Percentiles rank a stretch among this genome's conserved stretches.
Conservation (phyloP, 805 yeast species). For the Jamesozyma lodderae region DNA sequence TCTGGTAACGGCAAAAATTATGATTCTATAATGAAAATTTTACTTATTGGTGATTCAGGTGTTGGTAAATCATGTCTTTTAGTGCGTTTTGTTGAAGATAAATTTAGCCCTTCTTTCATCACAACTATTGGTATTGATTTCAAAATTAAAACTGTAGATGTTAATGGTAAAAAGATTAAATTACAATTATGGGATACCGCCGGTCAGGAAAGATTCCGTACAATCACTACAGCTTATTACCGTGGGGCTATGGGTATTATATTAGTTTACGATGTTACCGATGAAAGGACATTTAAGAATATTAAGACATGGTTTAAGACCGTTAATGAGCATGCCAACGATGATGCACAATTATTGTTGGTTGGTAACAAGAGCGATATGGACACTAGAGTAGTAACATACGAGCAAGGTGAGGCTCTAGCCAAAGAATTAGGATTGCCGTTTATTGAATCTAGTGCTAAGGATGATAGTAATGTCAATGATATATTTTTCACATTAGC, state of each 20-base stretch:
- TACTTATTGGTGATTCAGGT: conserved; percentile 88
- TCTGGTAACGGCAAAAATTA: conserved; percentile 33
- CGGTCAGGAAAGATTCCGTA: conserved; percentile 89
- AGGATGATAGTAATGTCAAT: conserved; percentile 83
- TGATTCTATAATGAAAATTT: conserved; percentile 82
- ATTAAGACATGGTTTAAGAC: conserved; percentile 92
- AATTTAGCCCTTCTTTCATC: conserved; percentile 90
- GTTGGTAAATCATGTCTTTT: conserved; percentile 84
- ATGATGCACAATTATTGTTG: conserved; percentile 87
- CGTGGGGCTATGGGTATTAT: conserved; percentile 86
- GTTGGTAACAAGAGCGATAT: conserved; percentile 96
- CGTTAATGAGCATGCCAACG: conserved; percentile 92
- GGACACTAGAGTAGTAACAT: conserved; percentile 71
- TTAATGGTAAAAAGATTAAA: conserved; percentile 85
- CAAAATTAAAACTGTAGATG: conserved; percentile 90
- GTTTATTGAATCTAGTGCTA: conserved; percentile 92
- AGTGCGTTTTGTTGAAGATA: conserved; percentile 88
- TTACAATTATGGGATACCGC: conserved; percentile 96
- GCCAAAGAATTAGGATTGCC: conserved; percentile 83
- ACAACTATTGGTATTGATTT: conserved; percentile 97
- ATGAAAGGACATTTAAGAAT: conserved; percentile 83
- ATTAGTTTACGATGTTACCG: conserved; percentile 73
- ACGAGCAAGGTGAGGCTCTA: conserved; percentile 82
- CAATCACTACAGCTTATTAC: conserved; percentile 86
- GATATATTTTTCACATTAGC: conserved; percentile 86